Evolutionary conservation across 2,329 filamentous ascomycete species (phyloP).

Genomic region (Colletotrichum noveboracense): DNA sequence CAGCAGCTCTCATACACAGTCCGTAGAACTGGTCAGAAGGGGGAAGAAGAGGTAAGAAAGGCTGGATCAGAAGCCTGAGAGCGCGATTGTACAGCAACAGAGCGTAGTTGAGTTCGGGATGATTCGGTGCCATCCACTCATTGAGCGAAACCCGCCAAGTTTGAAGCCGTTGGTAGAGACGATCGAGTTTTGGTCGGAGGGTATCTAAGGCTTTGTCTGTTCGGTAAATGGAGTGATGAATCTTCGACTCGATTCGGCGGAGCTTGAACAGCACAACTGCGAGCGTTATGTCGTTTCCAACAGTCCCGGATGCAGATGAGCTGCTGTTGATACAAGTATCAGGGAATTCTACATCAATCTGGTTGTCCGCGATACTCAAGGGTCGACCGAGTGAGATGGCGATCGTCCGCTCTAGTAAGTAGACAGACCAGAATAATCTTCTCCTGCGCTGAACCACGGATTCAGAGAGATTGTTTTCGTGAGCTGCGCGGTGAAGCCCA

Average conservation of each 20-base stretch:
- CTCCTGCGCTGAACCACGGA: conserved; percentile 31
- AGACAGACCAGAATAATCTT: conserved; percentile 57
- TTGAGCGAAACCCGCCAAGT: conserved; percentile 62
- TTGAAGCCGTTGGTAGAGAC: conserved; percentile 46
- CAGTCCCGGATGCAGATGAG: conserved; percentile 31
- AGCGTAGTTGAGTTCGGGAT: conserved; percentile 51
- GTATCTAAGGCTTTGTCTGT: conserved; percentile 49
- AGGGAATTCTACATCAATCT: conserved; percentile 55
- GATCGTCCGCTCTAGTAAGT: conserved; percentile 53
- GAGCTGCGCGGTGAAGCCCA: conserved; percentile 52
- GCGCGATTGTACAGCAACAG: conserved; percentile 55
- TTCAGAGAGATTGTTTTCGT: conserved; percentile 32
- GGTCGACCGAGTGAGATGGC: conserved; percentile 56
- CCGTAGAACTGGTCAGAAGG: conserved; percentile 51
- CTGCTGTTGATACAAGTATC: conserved; percentile 34
- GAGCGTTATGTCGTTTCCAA: conserved; percentile 39
- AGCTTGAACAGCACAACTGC: conserved; percentile 49
- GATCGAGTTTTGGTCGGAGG: conserved; percentile 52
- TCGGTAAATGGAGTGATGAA: conserved; percentile 57
- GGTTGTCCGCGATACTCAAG: conserved; percentile 53
- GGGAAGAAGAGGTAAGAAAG: conserved; percentile 51
- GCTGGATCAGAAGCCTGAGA: conserved; percentile 54
- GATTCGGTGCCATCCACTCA: conserved; percentile 55
- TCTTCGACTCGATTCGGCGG: conserved; percentile 51
- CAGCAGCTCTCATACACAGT: conserved; percentile 43